Percentiles rank a stretch among this genome's conserved stretches.
Conservation (phyloP, 495 filamentous ascomycete genomes). For the Aspergillus mulundensis region DNA sequence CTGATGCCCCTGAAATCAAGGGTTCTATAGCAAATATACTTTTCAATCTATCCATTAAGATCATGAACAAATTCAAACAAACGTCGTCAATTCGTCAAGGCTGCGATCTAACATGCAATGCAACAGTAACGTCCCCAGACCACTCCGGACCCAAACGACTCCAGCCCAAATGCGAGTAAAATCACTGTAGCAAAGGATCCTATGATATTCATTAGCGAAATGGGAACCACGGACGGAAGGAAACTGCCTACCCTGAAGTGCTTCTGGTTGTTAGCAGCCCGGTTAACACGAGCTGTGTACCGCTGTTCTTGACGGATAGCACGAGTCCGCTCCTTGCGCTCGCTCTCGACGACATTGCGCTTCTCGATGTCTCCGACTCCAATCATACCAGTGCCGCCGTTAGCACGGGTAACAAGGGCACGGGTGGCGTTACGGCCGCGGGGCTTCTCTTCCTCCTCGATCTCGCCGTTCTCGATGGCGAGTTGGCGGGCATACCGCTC, state of each 20-base stretch:
- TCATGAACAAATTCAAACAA: neutral
- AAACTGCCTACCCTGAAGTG: slow-evolving; percentile 60
- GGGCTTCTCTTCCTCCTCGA: slow-evolving; percentile 34
- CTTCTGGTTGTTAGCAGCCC: slow-evolving; percentile 66
- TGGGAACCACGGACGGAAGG: neutral
- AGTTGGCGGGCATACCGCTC: slow-evolving; percentile 51
- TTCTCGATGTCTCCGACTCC: slow-evolving; percentile 69
- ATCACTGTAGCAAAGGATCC: slow-evolving; percentile 48
- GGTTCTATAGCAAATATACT: neutral
- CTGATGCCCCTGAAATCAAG: no score
- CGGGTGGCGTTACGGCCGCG: slow-evolving; percentile 49
- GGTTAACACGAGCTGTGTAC: slow-evolving; percentile 60
- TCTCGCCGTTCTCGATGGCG: slow-evolving; percentile 48
- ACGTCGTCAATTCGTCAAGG: neutral
- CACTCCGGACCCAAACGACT: slow-evolving; percentile 12
- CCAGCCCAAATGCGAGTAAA: slow-evolving; percentile 1
- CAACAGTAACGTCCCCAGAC: neutral
- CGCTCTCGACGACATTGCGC: slow-evolving; percentile 54
- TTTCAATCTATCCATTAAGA: neutral
- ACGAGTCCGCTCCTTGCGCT: slow-evolving; percentile 63
- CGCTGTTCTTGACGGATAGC: slow-evolving; percentile 56
- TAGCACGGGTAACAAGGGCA: slow-evolving; percentile 60
- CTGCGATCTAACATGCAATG: neutral
- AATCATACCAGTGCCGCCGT: slow-evolving; percentile 71
- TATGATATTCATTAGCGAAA: slow-evolving; percentile 21